Evolutionary conservation across 2,329 filamentous ascomycete species (phyloP), one percentile per base, ranked within the genome.

Genomic region (Didymella keratinophila): DNA sequence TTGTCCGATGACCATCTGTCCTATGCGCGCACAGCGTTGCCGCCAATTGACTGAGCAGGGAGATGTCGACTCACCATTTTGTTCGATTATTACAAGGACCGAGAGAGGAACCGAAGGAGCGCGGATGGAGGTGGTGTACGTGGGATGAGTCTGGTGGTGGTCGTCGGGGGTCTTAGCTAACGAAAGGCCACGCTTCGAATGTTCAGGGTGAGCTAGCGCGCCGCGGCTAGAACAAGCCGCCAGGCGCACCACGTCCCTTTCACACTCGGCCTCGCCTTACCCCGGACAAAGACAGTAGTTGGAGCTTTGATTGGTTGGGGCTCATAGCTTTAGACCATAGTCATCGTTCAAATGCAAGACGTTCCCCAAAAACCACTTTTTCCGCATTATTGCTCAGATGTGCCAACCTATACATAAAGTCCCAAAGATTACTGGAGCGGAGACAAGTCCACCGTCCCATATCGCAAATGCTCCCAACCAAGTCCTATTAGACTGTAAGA

Each of bases 301-400:
- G 14, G 36, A 41, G 39, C 30, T 41, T 53, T 50, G 39, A 51
- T 46, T 54, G 56, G 56, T 45, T 41, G 32, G 12, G 36, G 32
- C 41, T 41, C 32, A 30, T n/a, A n/a, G 41, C 32, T 48, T 18
- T 20, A 25, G 27, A 28, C 9, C 11, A 18, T 8, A 25, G 14
- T 12, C 12, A 7, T 12, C 1, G 2, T 37, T 48, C 27, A 20
- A 14, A 18, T 16, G n/a, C 9, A 7, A n/a, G 43, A 42, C 21
- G 34, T 37, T n/a, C 51, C 47, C 58, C 52, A 67, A 66, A 61
- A 66, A 61, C 63, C 57, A 69, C 60, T 71, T 75, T 73, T 71
- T 53, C 23, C 61, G 65, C 71, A 72, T 73, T 46, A 66, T 66
- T 62, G 56, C 66, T 30, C 61, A 56, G 39, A 62, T 65, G 61